A percentile compares a stretch with the other conserved stretches of the same genome.
Evolutionary conservation across 352 stramenopile genomes (phyloP).

Genomic region (Phytophthora sansomeana): DNA sequence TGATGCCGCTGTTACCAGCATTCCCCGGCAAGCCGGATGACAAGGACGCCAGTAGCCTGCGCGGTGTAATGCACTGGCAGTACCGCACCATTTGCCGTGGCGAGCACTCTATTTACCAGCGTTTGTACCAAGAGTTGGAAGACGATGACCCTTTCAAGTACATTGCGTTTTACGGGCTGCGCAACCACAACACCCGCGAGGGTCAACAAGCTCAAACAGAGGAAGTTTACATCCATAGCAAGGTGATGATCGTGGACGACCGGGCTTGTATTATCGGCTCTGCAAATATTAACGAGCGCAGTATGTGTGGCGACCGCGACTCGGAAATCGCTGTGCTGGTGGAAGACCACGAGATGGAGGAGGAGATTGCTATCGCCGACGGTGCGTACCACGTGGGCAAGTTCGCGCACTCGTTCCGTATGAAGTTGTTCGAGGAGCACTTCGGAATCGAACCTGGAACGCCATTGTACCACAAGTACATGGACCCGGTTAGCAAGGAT

Average conservation of each 20-base stretch:
- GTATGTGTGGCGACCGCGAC: slow-evolving; percentile 87
- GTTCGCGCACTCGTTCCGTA: slow-evolving; percentile 87
- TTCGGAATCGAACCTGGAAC: slow-evolving; percentile 69
- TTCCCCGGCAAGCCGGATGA: slow-evolving; percentile 84
- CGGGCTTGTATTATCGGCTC: slow-evolving; percentile 82
- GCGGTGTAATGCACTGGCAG: slow-evolving; percentile 90
- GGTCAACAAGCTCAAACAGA: slow-evolving; percentile 63
- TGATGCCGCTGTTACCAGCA: slow-evolving; percentile 86
- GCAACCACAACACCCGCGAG: slow-evolving; percentile 58
- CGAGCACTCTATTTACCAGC: slow-evolving; percentile 85
- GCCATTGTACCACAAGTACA: slow-evolving; percentile 61
- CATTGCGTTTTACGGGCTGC: slow-evolving; percentile 87
- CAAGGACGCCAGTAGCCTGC: slow-evolving; percentile 83
- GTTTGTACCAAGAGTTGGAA: slow-evolving; percentile 78
- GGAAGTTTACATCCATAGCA: slow-evolving; percentile 91
- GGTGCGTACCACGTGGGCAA: slow-evolving; percentile 69
- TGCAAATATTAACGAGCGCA: slow-evolving; percentile 90
- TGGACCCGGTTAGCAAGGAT: slow-evolving; percentile 65
- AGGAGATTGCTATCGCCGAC: slow-evolving; percentile 54
- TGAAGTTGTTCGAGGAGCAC: slow-evolving; percentile 89
- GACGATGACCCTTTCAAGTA: slow-evolving; percentile 88
- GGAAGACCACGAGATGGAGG: slow-evolving; percentile 81
- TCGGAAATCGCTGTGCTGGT: slow-evolving; percentile 89
- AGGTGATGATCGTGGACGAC: slow-evolving; percentile 92
- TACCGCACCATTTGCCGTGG: slow-evolving; percentile 87